phyloP scores from a whole-genome alignment of 73 alveolate species.

The Urostyla sp. region DNA sequence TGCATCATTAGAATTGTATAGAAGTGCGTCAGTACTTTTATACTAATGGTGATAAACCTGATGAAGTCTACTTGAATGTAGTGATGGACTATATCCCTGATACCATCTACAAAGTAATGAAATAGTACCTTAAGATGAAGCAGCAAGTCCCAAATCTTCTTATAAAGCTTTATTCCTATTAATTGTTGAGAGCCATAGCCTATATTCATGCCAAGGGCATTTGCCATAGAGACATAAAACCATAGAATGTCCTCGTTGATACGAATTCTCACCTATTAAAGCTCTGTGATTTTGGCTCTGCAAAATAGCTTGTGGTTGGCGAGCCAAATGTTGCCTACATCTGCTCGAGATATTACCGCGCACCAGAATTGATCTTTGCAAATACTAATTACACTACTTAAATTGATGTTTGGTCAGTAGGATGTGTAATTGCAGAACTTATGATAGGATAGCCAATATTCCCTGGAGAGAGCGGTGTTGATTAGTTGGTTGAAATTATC shows the following conservation, averaged over 20 bases:
- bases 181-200: conserved; percentile 81
- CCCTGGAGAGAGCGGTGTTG: conserved; percentile 85
- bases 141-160: conserved; percentile 75
- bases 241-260: conserved; percentile 81
- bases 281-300: conserved; percentile 88
- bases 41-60: conserved; percentile 80
- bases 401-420: conserved; percentile 86
- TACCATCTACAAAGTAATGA: conserved; percentile 67
- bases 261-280: conserved; percentile 77
- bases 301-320: conserved; percentile 72
- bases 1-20: conserved; percentile 77
- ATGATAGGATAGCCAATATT: conserved; percentile 84
- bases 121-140: conserved; percentile 53
- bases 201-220: conserved; percentile 75
- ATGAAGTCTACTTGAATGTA: conserved; percentile 78
- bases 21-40: conserved; percentile 73
- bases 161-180: conserved; percentile 77
- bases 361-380: conserved; percentile 88
- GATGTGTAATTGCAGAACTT: conserved; percentile 84
- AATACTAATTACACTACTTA: conserved; percentile 74
- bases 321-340: conserved; percentile 83
- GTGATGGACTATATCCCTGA: conserved; percentile 88
- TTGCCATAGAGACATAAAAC: conserved; percentile 89
- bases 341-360: conserved; percentile 85
- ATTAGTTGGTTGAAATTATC: conserved; percentile 83